These are phyloP conservation scores for Aspergillus coremiiformis DNA, from an alignment of 495 filamentous ascomycete genomes.

Conservation along the genomic window DNA sequence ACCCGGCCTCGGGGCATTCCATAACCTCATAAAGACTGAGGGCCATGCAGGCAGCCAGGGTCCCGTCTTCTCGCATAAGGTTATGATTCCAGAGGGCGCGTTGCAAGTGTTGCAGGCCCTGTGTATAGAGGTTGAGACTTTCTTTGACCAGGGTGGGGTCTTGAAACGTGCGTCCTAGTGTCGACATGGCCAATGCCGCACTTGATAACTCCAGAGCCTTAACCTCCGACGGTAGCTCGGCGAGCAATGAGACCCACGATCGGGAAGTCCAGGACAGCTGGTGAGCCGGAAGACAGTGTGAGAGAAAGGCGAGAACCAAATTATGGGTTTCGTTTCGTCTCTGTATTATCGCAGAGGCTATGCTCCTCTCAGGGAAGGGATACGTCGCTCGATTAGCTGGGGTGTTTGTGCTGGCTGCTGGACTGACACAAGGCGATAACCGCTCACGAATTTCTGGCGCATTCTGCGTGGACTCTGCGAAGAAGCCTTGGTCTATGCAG, in stretches of 20 bases:
- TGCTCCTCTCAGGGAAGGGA: too few relatives aligned
- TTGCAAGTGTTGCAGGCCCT: conserved; percentile 27
- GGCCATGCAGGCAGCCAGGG: conserved; percentile 28
- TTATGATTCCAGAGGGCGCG: conserved; percentile 21
- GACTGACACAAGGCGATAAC: too few relatives aligned
- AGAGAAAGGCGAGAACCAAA: conserved; percentile 14
- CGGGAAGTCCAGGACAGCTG: conserved; percentile 6
- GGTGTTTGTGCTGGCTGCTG: too few relatives aligned
- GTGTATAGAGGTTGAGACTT: conserved; percentile 1
- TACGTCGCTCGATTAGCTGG: too few relatives aligned
- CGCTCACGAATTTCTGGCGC: too few relatives aligned
- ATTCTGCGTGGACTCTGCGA: too few relatives aligned
- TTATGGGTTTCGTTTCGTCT: conserved; percentile 9
- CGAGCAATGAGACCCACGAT: conserved; percentile 13
- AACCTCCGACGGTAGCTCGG: too few relatives aligned
- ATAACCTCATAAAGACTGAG: conserved; percentile 30
- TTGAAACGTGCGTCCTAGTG: too few relatives aligned
- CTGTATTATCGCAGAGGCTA: background rate
- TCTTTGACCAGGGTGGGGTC: too few relatives aligned
- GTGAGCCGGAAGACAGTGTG: conserved; percentile 9
- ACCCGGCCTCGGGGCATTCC: conserved; percentile 26
- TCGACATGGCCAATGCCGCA: too few relatives aligned
- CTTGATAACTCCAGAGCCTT: too few relatives aligned
- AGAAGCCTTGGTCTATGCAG: too few relatives aligned
- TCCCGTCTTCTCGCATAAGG: conserved; percentile 25